Evolutionary conservation across 2,329 filamentous ascomycete species (phyloP), one percentile per base, ranked within the genome.

Genomic region (Didymella glomerata): DNA sequence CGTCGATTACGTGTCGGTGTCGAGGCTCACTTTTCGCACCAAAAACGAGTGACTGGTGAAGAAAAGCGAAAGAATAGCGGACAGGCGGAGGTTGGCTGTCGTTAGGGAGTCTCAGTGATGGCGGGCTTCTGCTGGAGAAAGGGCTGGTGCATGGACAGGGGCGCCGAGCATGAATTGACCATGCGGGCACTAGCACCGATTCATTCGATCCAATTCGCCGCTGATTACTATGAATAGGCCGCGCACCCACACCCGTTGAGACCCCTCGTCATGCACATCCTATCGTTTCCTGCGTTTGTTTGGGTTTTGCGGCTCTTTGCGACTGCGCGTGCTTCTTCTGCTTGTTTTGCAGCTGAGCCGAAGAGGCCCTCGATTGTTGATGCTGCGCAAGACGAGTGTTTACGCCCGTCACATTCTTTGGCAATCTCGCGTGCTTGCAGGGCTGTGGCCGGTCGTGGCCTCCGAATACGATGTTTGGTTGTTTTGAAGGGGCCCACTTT

Each of bases 31-130:
- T 64, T 64, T 67, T 64, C 65, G 63, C 67, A 63, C 62, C 59
- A 65, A 65, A 71, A 76, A 73, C 72, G 74, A 77, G 72, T 63
- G 74, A 76, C 74, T 75, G 72, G 71, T 68, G 65, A 70, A 72
- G 68, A 56, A 60, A 62, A 54, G 60, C 46, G 24, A 52, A 52
- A 16, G 62, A 36, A 50, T 44, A 28, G 36, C 16, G 14, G 47
- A 41, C 24, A 44, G 52, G 18, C 44, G 44, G 52, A 30, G 40
- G 48, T 45, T 32, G 28, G 30, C 27, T 18, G 48, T 48, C 38
- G 16, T 46, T 24, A 56, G 38, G 36, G 48, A 27, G 41, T 32
- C 44, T 42, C 51, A 44, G 41, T 30, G 47, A 27, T 42, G 52
- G 46, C 38, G n/a, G 47, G 38, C 53, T 20, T 36, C 8, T 36